These are phyloP conservation scores for Phylloporus sp. DNA, from an alignment of 768 basidiomycete genomes.

Conservation along the genomic window DNA sequence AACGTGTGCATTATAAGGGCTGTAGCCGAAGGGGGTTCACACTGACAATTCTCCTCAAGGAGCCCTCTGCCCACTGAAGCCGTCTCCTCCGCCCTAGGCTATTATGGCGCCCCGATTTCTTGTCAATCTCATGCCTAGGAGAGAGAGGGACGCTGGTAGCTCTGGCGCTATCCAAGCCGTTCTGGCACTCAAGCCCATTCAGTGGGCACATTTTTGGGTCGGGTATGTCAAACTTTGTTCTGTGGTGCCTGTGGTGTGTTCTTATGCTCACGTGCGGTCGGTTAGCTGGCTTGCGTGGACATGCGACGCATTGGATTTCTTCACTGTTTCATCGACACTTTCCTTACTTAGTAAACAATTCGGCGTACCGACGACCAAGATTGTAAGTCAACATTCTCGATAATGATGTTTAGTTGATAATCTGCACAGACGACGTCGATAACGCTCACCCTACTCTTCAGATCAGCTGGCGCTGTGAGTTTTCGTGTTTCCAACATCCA, in stretches of 20 bases:
- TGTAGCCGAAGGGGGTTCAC: background rate
- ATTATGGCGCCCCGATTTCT: conserved; percentile 34
- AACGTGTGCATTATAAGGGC: conserved; percentile 4
- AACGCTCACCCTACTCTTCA: conserved; percentile 89
- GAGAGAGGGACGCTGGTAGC: conserved; percentile 34
- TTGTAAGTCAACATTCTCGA: conserved; percentile 32
- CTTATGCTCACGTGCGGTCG: background rate
- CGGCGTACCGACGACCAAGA: conserved; percentile 33
- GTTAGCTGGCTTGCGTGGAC: conserved; percentile 81
- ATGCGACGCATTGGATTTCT: conserved; percentile 84
- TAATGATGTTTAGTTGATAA: background rate
- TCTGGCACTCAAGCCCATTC: conserved; percentile 41
- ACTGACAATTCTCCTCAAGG: background rate
- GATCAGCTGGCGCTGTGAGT: conserved; percentile 66
- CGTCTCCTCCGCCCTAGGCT: background rate
- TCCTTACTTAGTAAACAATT: conserved; percentile 46
- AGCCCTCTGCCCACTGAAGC: background rate
- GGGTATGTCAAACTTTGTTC: conserved; percentile 37
- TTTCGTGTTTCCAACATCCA: background rate
- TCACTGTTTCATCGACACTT: conserved; percentile 64
- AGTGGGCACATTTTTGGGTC: conserved; percentile 55
- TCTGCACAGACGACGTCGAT: conserved; percentile 65
- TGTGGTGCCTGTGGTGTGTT: background rate
- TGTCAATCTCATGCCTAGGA: conserved; percentile 44
- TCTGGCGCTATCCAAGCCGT: conserved; percentile 42